Base-by-base conservation (phyloP, 192 early-diverging fungal genomes). In the Umbelopsis ramanniana region DNA sequence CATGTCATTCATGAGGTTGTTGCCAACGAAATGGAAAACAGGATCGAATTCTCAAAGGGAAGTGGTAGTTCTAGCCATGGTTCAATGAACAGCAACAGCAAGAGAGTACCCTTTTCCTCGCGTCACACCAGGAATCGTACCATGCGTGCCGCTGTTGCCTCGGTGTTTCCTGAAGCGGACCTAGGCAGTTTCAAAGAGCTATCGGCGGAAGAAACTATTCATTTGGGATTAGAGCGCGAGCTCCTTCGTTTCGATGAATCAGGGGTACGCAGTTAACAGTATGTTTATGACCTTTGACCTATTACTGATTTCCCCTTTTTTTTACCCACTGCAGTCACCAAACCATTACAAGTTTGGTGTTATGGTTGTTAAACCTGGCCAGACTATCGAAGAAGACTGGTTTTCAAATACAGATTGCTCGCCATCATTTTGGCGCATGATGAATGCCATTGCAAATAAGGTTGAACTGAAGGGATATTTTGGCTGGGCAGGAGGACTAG, bases 341-440 rank as follows among this genome's bases (percentile, higher is more conserved):
- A 67, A 77, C 17, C 53, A 81, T 60, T 94, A 94, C 81, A 94
- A 94, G 72, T 91, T 94, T 88, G 93, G 93, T 3, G 89, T 94
- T 1, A 82, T 88, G 26, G 84, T 89, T 74, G 82, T 92, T 11
- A 81, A 68, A 23, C 79, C 85, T 12, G 87, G 87, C 6, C 93
- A 94, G 75, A 83, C 79, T 15, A 86, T 74, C 10, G 93, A 94
- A 77, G 89, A 90, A 67, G 87, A 91, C 48, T 91, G 91, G 92
- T 89, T 94, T 66, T 75, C 74, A 35, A 94, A 94, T 76, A 74
- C 84, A 37, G 78, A 81, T 40, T 74, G 83, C 67, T 81, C 93
- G 0, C 79, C 78, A 46, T 74, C 78, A 21, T 85, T 85, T 77
- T 81, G 86, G 33, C 71, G 82, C 22, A 92, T 94, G 72, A 74